Conservation (phyloP, 2,329 filamentous ascomycete genomes). For the Xylariaceae sp. region DNA sequence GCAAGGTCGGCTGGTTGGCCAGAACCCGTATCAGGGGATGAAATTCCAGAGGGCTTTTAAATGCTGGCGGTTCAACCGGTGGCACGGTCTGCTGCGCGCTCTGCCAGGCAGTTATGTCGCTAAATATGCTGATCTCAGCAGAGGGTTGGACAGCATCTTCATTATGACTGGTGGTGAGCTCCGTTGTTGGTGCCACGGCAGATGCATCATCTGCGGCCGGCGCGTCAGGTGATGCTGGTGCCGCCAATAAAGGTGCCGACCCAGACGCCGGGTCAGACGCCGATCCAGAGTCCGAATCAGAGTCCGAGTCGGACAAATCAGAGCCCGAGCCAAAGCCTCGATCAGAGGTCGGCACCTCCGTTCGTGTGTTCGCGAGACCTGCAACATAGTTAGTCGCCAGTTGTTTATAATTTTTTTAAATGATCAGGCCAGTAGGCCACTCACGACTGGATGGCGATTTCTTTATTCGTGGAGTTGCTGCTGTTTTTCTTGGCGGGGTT, state of each 20-base stretch:
- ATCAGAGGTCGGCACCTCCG: not conserved
- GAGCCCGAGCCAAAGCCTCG: not conserved
- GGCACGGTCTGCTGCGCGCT: slow-evolving; percentile 23
- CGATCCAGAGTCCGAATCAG: not conserved
- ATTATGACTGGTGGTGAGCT: not conserved
- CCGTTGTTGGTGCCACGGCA: not conserved
- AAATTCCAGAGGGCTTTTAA: slow-evolving; percentile 14
- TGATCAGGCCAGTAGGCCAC: not conserved
- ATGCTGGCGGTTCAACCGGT: slow-evolving; percentile 24
- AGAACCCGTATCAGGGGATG: slow-evolving; percentile 26
- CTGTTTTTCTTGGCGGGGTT: slow-evolving; percentile 4
- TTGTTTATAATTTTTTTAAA: not conserved
- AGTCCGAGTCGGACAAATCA: not conserved
- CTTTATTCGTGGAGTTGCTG: not conserved
- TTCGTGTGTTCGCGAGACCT: slow-evolving; percentile 1
- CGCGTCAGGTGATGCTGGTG: not conserved
- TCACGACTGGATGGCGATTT: slow-evolving; percentile 16
- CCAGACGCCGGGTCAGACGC: not conserved
- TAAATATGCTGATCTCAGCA: slow-evolving; percentile 9
- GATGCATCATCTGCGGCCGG: not conserved
- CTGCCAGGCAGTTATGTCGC: slow-evolving; percentile 27
- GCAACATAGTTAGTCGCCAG: not conserved
- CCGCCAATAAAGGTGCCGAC: not conserved
- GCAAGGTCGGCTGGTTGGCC: slow-evolving; percentile 21
- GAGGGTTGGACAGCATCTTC: slow-evolving; percentile 1